Percentiles rank a stretch among this genome's conserved stretches.
Evolutionary conservation across 208 protist species (phyloP).

Genomic region (Crithidia bombi): DNA sequence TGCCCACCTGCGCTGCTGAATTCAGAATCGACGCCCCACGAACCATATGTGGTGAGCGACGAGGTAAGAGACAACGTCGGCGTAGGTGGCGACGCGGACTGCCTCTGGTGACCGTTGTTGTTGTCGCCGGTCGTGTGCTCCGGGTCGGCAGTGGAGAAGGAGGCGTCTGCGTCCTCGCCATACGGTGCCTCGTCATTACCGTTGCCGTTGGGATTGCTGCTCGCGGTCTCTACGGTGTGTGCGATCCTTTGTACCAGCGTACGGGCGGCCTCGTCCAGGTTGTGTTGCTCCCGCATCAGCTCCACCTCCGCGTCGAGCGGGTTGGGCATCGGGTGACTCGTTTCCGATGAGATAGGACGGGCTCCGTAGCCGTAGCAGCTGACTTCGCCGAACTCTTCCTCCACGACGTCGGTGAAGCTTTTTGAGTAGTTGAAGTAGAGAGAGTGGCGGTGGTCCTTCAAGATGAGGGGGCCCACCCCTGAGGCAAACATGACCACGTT

Average conservation of each 20-base stretch:
- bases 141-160: slow-evolving; percentile 15
- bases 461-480: slow-evolving; percentile 45
- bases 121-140: background rate
- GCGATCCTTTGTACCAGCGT: background rate
- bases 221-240: no score
- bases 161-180: background rate
- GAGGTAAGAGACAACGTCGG: slow-evolving; percentile 11
- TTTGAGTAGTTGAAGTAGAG: slow-evolving; percentile 38
- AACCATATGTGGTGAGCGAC: slow-evolving; percentile 5
- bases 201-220: background rate
- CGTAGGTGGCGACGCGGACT: background rate
- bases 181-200: background rate
- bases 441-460: slow-evolving; percentile 43
- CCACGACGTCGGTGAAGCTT: slow-evolving; percentile 55
- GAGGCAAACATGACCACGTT: slow-evolving; percentile 71
- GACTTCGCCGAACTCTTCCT: slow-evolving; percentile 35
- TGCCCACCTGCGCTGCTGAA: slow-evolving; percentile 12
- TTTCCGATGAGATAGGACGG: background rate
- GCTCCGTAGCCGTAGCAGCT: slow-evolving; percentile 47
- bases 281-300: slow-evolving; percentile 7
- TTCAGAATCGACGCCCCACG: slow-evolving; percentile 20
- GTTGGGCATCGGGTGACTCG: slow-evolving; percentile 12
- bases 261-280: slow-evolving; percentile 3
- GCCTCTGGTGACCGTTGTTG: background rate
- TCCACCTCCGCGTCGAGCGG: slow-evolving; percentile 14